Base-by-base conservation (phyloP, 2,329 filamentous ascomycete genomes). In the Nemania sp. region DNA sequence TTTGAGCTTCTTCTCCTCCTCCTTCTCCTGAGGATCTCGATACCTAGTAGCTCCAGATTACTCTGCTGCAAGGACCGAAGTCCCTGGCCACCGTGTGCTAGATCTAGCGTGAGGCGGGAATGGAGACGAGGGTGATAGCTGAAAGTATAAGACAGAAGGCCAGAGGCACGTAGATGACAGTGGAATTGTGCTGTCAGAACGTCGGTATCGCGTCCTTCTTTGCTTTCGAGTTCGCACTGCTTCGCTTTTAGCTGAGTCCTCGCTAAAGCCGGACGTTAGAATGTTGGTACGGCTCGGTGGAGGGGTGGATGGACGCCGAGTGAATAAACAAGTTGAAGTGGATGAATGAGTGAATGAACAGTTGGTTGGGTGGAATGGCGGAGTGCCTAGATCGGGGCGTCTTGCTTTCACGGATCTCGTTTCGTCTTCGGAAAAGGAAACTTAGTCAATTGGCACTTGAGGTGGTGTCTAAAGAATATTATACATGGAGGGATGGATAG, bases 401-500 rank as follows among this genome's bases (percentile, higher is more conserved):
- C 15, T 57, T 24, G 48, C 41, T 44, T 54, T 57, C 49, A 54
- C 50, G 11, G 30, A 24, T 30, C 41, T 49, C 17, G 40, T 9
- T 40, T 48, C 15, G 44, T 52, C 30, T 31, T 44, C 36, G 49
- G 55, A 56, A 51, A 57, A 49, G 51, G 46, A 49, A 53, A 60
- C 26, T 47, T 17, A 54, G 31, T 57, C 50, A 58, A 58, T 60
- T 58, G 57, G 59, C 55, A 61, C 54, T 54, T 48, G 56, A 24
- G 37, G 51, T 49, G 58, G 55, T 49, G 60, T 60, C 51, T 57
- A 57, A 57, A 60, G 57, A 61, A 64, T 61, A 61, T 57, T 61
- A 62, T 63, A 64, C 57, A 59, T 58, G n/a, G 39, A 42, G 23
- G 36, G 30, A 49, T 17, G 20, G 52, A 49, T 33, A 58, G 47